Evolutionary conservation across 1,284 basidiomycete species (phyloP).

Genomic region (Irpex sp.): DNA sequence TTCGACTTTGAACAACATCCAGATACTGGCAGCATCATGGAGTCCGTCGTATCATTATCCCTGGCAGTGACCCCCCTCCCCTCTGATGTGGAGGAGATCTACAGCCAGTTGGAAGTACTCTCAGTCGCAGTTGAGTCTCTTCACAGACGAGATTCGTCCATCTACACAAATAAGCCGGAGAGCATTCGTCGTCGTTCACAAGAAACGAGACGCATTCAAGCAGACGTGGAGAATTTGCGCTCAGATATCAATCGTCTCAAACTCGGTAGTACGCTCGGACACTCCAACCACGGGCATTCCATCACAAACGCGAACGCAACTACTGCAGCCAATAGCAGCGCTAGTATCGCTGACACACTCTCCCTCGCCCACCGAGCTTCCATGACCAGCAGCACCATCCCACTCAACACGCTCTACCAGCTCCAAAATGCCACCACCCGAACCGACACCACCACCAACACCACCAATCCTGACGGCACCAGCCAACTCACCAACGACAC

Average conservation of each 20-base stretch:
- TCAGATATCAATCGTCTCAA: conserved; percentile 6
- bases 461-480: too few species aligned
- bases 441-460: background rate
- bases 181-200: background rate
- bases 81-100: conserved; percentile 6
- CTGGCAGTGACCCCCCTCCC: background rate
- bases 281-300: background rate
- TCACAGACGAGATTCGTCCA: background rate
- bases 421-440: background rate
- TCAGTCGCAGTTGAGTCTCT: conserved; percentile 1
- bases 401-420: background rate
- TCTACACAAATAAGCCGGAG: background rate
- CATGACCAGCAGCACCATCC: background rate
- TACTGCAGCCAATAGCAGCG: background rate
- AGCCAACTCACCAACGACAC: too few species aligned
- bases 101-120: conserved; percentile 6
- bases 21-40: background rate
- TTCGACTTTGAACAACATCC: background rate
- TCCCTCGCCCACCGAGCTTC: background rate
- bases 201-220: background rate
- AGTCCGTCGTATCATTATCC: background rate
- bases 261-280: background rate
- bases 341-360: background rate
- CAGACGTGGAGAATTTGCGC: conserved; percentile 4
- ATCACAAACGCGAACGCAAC: background rate